phyloP scores from a whole-genome alignment of 2,329 filamentous ascomycete species.

The Neonectria sp. region DNA sequence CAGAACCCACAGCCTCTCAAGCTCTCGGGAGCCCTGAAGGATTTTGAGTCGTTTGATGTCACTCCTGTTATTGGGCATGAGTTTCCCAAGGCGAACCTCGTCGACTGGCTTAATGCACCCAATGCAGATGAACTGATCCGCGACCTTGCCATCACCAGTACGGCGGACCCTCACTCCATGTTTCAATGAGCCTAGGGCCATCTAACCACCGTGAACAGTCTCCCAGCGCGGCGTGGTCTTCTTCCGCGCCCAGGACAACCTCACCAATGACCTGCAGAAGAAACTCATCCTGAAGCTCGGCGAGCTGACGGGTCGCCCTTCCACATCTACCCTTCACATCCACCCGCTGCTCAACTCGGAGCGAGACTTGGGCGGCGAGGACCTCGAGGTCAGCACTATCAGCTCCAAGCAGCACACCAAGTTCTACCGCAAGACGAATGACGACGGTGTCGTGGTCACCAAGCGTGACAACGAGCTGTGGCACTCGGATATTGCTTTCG shows the following conservation, averaged over 20 bases:
- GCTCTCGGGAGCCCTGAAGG: constrained; percentile 65
- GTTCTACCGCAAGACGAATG: constrained; percentile 58
- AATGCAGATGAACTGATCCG: constrained; percentile 75
- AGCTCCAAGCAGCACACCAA: constrained; percentile 69
- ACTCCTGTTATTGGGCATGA: constrained; percentile 76
- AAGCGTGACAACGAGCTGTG: constrained; percentile 53
- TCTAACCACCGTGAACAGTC: constrained; percentile 58
- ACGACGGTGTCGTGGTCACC: constrained; percentile 46
- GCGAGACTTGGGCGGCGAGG: constrained; percentile 67
- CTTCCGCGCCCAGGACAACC: constrained; percentile 74
- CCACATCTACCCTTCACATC: constrained; percentile 70
- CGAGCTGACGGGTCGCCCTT: constrained; percentile 70
- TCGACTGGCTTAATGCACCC: constrained; percentile 72
- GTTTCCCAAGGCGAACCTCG: constrained; percentile 71
- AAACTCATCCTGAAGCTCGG: constrained; percentile 74
- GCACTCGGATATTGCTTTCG: constrained; percentile 78
- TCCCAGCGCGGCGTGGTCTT: constrained; percentile 80
- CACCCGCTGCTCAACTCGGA: constrained; percentile 71
- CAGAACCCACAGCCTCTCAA: constrained; percentile 60
- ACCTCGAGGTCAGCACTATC: constrained; percentile 74
- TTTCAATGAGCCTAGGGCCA: background rate
- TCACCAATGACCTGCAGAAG: constrained; percentile 77
- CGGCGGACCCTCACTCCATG: constrained; percentile 30
- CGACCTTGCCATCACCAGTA: constrained; percentile 78
- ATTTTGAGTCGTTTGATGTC: constrained; percentile 69